These are phyloP conservation scores for Pilasporangium apinafurcum DNA, from an alignment of 352 stramenopile genomes.

Conservation along the genomic window DNA sequence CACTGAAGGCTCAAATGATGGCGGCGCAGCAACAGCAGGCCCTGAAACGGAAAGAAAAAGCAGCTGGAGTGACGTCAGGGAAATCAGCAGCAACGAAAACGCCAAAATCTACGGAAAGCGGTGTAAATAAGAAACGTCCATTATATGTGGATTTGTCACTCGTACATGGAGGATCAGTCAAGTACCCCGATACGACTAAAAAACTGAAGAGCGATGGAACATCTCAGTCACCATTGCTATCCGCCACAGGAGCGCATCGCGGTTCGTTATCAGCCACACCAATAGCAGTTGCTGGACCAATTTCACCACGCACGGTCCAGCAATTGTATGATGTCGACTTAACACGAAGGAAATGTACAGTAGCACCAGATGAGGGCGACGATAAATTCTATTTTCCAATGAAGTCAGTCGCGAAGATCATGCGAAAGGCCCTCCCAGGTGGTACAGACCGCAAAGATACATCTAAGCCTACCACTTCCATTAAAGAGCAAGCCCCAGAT, in stretches of 20 bases:
- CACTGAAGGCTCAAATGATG: conserved; percentile 57
- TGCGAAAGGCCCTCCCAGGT: conserved; percentile 42
- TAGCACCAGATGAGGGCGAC: conserved; percentile 35
- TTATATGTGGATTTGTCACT: conserved; percentile 10
- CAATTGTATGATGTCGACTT: conserved; percentile 68
- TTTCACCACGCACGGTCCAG: conserved; percentile 53
- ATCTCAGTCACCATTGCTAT: conserved; percentile 1
- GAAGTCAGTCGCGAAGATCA: conserved; percentile 69
- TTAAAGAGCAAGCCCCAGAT: background rate
- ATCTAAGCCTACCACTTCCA: too few species aligned
- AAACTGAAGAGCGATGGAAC: background rate
- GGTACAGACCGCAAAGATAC: too few species aligned
- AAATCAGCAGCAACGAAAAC: conserved; percentile 6
- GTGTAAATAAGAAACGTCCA: conserved; percentile 10
- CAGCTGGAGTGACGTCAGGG: conserved; percentile 7
- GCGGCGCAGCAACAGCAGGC: conserved; percentile 36
- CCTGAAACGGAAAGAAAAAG: conserved; percentile 15
- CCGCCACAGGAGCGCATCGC: conserved; percentile 1
- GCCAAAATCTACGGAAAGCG: background rate
- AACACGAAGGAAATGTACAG: conserved; percentile 30
- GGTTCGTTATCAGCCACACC: conserved; percentile 7
- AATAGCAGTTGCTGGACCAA: conserved; percentile 10
- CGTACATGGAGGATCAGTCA: too few species aligned
- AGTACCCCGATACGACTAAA: background rate
- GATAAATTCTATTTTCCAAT: conserved; percentile 74